A percentile compares a stretch with the other conserved stretches of the same genome.
phyloP scores from a whole-genome alignment of 2,329 filamentous ascomycete genomes.

The Teratosphaeria gauchensis region DNA sequence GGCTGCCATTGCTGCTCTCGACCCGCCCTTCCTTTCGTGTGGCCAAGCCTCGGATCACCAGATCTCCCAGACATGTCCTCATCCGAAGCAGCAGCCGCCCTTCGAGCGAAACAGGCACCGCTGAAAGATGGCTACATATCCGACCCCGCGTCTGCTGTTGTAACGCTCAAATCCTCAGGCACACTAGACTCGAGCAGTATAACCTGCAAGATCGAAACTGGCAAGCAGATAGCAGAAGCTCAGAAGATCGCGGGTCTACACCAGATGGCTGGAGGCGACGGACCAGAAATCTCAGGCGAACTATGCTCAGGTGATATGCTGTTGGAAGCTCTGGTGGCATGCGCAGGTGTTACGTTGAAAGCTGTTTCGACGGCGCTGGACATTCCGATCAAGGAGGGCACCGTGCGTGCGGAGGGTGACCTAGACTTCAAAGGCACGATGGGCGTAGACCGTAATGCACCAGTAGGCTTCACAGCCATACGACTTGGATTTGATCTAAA shows the following conservation, averaged over 20 bases:
- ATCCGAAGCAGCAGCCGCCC: slow-evolving; percentile 16
- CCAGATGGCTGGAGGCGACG: slow-evolving; percentile 38
- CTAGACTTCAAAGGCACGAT: slow-evolving; percentile 42
- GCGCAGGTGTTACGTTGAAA: slow-evolving; percentile 42
- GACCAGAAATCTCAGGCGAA: slow-evolving; percentile 34
- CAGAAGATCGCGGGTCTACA: slow-evolving; percentile 39
- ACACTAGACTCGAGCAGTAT: slow-evolving; percentile 37
- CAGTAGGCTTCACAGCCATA: slow-evolving; percentile 40
- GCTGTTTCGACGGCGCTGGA: slow-evolving; percentile 40
- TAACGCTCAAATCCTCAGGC: slow-evolving; percentile 38
- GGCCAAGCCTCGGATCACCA: no score
- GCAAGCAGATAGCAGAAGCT: slow-evolving; percentile 31
- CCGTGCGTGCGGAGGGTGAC: slow-evolving; percentile 37
- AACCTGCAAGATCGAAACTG: slow-evolving; percentile 38
- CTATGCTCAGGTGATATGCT: slow-evolving; percentile 43
- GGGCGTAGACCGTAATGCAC: slow-evolving; percentile 38
- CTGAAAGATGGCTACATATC: slow-evolving; percentile 38
- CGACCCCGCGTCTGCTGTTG: slow-evolving; percentile 35
- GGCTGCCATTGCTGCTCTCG: no score
- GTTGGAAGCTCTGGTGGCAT: slow-evolving; percentile 41
- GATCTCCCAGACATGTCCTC: slow-evolving; percentile 4
- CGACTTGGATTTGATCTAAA: slow-evolving; percentile 35
- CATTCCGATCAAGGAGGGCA: slow-evolving; percentile 35
- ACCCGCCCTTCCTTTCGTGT: no score
- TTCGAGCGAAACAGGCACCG: slow-evolving; percentile 40